A percentile compares a stretch with the other conserved stretches of the same genome.
These are phyloP conservation scores for Annulohypoxylon nitens DNA, from an alignment of 495 filamentous ascomycete species.

Conservation along the genomic window DNA sequence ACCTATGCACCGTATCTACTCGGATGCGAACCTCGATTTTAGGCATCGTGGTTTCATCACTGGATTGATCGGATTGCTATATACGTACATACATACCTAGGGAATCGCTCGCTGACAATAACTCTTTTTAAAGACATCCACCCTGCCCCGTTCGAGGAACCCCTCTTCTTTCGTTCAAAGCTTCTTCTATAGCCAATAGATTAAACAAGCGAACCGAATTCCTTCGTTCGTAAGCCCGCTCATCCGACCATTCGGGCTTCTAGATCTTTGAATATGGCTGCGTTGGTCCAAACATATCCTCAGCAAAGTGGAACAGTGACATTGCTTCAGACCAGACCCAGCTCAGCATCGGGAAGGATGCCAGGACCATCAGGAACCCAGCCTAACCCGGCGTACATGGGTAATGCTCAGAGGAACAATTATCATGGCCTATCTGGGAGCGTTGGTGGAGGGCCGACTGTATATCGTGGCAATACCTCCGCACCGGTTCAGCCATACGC, in stretches of 20 bases:
- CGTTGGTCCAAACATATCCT: slow-evolving; percentile 90
- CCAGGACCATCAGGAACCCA: slow-evolving; percentile 65
- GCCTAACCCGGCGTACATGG: slow-evolving; percentile 67
- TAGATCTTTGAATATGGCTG: slow-evolving; percentile 75
- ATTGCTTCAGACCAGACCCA: slow-evolving; percentile 83
- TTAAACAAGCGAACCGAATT: slow-evolving; percentile 39
- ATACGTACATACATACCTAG: not conserved
- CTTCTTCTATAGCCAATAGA: slow-evolving; percentile 12
- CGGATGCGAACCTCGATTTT: not conserved
- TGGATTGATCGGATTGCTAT: not conserved
- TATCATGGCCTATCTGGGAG: slow-evolving; percentile 68
- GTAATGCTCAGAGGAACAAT: slow-evolving; percentile 72
- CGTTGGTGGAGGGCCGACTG: slow-evolving; percentile 63
- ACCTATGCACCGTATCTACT: not conserved
- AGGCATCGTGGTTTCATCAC: not conserved
- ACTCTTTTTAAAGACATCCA: not conserved
- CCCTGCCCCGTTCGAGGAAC: slow-evolving; percentile 13
- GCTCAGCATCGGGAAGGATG: slow-evolving; percentile 76
- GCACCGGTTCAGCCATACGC: slow-evolving; percentile 86
- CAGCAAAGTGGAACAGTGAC: slow-evolving; percentile 83
- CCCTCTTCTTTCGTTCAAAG: slow-evolving; percentile 10
- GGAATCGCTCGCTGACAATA: slow-evolving; percentile 25
- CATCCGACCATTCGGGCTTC: slow-evolving; percentile 26
- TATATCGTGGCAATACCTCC: slow-evolving; percentile 77
- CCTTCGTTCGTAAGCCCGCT: slow-evolving; percentile 32